Conservation (phyloP, 305 asterid genomes). For the Nicotiana rustica region DNA sequence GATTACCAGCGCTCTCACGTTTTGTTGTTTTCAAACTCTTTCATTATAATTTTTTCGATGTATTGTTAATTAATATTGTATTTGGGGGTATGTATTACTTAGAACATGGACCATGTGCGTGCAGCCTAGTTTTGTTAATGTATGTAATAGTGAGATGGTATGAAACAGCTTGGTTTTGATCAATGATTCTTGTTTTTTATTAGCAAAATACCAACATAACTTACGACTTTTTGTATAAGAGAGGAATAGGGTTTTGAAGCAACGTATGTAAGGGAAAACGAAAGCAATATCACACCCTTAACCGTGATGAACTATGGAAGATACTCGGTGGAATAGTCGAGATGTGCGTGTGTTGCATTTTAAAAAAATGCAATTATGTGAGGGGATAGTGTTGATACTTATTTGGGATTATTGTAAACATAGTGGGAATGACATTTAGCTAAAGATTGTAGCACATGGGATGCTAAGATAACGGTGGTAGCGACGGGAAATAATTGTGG, state of each 20-base stretch:
- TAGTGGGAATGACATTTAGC: background rate
- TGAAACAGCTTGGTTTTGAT: background rate
- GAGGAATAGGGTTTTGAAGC: background rate
- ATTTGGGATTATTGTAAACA: background rate
- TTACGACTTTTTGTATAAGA: background rate
- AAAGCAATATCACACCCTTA: background rate
- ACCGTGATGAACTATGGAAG: background rate
- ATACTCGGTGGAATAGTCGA: background rate
- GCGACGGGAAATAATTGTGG: slow-evolving; percentile 20
- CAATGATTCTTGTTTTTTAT: background rate
- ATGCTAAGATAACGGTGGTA: background rate
- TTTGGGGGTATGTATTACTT: background rate
- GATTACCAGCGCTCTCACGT: background rate
- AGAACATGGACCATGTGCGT: slow-evolving; percentile 25
- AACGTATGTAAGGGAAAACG: background rate
- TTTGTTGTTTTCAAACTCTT: background rate
- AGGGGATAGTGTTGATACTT: background rate
- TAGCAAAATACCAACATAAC: background rate
- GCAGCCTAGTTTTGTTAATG: background rate
- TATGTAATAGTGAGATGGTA: background rate
- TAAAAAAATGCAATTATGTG: background rate
- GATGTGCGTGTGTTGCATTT: too few species aligned
- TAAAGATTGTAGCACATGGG: slow-evolving; percentile 28
- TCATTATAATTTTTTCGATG: background rate
- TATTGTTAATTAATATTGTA: slow-evolving; percentile 1